Conservation (phyloP, 2,329 filamentous ascomycete species). For the Ascochyta fabae region DNA sequence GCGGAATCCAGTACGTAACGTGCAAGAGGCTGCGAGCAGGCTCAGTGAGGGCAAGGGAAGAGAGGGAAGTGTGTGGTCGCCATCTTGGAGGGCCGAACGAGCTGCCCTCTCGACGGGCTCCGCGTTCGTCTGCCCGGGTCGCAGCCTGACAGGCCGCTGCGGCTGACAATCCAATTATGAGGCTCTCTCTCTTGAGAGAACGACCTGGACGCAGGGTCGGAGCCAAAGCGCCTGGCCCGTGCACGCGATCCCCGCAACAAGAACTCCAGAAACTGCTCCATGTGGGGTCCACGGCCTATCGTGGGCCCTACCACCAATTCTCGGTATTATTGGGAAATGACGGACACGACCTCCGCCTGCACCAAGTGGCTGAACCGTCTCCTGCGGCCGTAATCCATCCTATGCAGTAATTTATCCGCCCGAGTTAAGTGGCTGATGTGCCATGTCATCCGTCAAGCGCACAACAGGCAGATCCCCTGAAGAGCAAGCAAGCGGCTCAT, state of each 20-base stretch:
- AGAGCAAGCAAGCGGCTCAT: not conserved
- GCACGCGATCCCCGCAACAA: slow-evolving; percentile 7
- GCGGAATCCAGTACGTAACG: slow-evolving; percentile 18
- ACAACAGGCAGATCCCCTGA: not conserved
- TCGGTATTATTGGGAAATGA: slow-evolving; percentile 5
- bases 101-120: slow-evolving; percentile 12
- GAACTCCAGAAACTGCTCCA: slow-evolving; percentile 4
- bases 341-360: slow-evolving; percentile 16
- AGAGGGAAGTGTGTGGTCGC: slow-evolving; percentile 1
- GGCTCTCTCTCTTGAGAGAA: slow-evolving; percentile 5
- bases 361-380: not conserved
- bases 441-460: not conserved
- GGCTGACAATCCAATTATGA: slow-evolving; percentile 21
- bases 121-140: slow-evolving; percentile 8
- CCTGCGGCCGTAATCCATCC: not conserved
- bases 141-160: slow-evolving; percentile 21
- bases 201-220: slow-evolving; percentile 11
- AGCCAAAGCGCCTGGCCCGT: not conserved
- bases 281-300: slow-evolving; percentile 7
- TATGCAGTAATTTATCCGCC: slow-evolving; percentile 17
- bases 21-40: slow-evolving; percentile 1
- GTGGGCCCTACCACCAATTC: slow-evolving; percentile 11
- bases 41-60: slow-evolving; percentile 8
- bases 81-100: slow-evolving; percentile 3
- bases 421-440: not conserved